A percentile compares a stretch with the other conserved stretches of the same genome.
Conservation (phyloP, 1,139 yeast genomes). For the Saccharomyces hybrid region DNA sequence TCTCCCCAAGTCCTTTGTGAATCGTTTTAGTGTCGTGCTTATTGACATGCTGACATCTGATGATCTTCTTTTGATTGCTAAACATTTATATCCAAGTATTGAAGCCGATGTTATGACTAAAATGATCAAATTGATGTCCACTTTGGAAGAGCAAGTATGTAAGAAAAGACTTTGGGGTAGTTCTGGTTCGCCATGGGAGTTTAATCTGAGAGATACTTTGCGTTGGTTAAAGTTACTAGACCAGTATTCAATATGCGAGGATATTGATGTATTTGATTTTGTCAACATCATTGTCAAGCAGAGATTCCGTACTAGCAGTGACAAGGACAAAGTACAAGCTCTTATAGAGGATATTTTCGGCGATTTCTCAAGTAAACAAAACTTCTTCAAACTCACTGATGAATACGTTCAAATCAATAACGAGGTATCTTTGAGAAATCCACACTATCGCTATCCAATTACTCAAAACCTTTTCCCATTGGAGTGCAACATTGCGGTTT, state of each 20-base stretch:
- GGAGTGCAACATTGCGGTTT: conserved; percentile 53
- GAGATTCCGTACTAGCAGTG: conserved; percentile 63
- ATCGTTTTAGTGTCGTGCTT: conserved; percentile 89
- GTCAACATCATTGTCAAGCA: conserved; percentile 64
- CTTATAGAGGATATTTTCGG: conserved; percentile 57
- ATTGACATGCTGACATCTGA: conserved; percentile 66
- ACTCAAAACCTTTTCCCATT: conserved; percentile 44
- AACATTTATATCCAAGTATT: conserved; percentile 62
- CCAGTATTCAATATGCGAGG: conserved; percentile 33
- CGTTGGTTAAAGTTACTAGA: conserved; percentile 70
- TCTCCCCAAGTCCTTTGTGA: conserved; percentile 90
- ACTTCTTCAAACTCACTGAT: conserved; percentile 42
- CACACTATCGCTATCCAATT: conserved; percentile 36
- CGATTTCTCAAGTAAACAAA: conserved; percentile 34
- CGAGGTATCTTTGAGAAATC: conserved; percentile 43
- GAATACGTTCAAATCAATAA: conserved; percentile 58
- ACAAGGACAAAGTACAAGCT: conserved; percentile 43
- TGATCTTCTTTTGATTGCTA: conserved; percentile 69
- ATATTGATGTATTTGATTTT: conserved; percentile 50
- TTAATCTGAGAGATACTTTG: conserved; percentile 86
- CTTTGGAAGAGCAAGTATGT: conserved; percentile 59
- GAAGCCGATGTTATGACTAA: conserved; percentile 40
- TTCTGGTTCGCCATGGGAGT: conserved; percentile 93
- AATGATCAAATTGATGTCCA: conserved; percentile 60
- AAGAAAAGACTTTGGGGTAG: conserved; percentile 60